phyloP scores from a whole-genome alignment of 495 filamentous ascomycete genomes.

The Oleoguttula mirabilis region DNA sequence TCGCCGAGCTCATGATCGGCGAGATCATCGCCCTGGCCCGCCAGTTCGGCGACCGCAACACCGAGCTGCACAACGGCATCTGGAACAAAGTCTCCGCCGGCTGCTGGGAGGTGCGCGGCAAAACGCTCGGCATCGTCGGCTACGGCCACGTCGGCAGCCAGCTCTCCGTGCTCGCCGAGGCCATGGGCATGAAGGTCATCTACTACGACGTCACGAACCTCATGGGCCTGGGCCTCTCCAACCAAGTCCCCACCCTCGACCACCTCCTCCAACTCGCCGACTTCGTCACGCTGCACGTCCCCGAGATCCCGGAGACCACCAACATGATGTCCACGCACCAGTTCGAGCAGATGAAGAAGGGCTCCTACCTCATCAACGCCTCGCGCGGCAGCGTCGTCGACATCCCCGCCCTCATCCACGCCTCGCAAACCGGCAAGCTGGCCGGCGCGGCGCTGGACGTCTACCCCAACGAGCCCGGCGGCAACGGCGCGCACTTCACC shows the following conservation, averaged over 20 bases:
- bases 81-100: conserved; percentile 97
- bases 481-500: conserved; percentile 91
- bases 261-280: conserved; percentile 68
- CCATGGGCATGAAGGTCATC: conserved; percentile 94
- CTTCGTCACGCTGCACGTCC: conserved; percentile 90
- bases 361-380: conserved; percentile 91
- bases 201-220: conserved; percentile 89
- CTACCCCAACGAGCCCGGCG: conserved; percentile 83
- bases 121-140: conserved; percentile 91
- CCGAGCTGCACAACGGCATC: conserved; percentile 83
- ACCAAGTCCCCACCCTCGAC: conserved; percentile 66
- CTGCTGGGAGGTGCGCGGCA: conserved; percentile 97
- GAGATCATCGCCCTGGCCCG: conserved; percentile 88
- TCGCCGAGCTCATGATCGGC: conserved; percentile 87
- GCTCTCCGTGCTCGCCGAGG: conserved; percentile 86
- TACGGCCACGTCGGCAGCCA: conserved; percentile 98
- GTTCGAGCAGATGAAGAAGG: conserved; percentile 79
- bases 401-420: conserved; percentile 80
- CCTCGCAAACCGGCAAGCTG: conserved; percentile 76
- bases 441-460: conserved; percentile 94
- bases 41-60: conserved; percentile 84
- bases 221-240: conserved; percentile 82
- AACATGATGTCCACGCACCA: conserved; percentile 72
- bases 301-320: conserved; percentile 80
- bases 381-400: conserved; percentile 89